Conservation (phyloP, 495 filamentous ascomycete species). For the Aspergillus nidulans region DNA sequence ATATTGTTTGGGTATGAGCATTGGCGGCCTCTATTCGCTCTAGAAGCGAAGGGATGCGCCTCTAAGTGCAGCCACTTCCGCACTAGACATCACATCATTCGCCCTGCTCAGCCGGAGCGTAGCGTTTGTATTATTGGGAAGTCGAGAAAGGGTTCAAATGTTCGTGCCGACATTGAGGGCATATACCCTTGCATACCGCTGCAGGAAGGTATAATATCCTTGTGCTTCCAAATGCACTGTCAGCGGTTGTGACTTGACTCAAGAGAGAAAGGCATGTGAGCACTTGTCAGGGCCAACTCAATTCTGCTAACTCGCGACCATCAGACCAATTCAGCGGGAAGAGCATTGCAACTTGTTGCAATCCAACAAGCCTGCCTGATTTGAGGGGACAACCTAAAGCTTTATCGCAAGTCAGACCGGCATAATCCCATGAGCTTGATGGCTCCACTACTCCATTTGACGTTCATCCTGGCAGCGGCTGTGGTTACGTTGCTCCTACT, state of each 20-base stretch:
- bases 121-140: not conserved
- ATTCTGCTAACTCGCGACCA: conserved; percentile 18
- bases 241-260: not conserved
- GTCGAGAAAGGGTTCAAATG: not conserved
- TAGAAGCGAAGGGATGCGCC: not conserved
- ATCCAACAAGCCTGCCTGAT: not conserved
- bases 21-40: not conserved
- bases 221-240: not conserved
- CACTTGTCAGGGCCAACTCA: not conserved
- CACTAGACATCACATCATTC: not conserved
- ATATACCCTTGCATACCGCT: conserved; percentile 57
- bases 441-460: not conserved
- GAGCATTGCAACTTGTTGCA: not conserved
- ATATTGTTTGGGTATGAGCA: not conserved
- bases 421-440: not conserved
- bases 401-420: not conserved
- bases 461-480: not conserved
- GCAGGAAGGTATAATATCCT: conserved; percentile 43
- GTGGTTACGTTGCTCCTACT: not conserved
- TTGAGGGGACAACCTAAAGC: not conserved
- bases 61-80: not conserved
- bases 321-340: not conserved
- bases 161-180: conserved; percentile 44
- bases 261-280: not conserved
- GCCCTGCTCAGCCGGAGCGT: not conserved